Evolutionary conservation across 2,329 filamentous ascomycete species (phyloP).

Genomic region (Zasmidium citrigriseum): DNA sequence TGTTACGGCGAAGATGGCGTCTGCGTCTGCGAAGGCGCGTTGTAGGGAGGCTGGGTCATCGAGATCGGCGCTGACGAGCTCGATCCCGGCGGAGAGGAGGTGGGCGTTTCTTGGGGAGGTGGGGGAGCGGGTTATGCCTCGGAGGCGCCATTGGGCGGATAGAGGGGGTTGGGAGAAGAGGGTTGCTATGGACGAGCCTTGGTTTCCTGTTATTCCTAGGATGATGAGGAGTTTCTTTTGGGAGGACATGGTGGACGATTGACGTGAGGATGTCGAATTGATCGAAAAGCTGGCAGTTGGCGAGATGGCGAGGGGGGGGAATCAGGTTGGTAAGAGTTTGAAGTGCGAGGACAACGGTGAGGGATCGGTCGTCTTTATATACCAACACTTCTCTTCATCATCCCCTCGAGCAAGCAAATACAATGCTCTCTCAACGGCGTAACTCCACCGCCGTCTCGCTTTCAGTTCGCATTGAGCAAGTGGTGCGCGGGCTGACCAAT

Average conservation of each 20-base stretch:
- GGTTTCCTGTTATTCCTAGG: constrained; percentile 38
- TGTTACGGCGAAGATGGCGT: constrained; percentile 41
- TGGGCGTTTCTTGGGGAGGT: constrained; percentile 34
- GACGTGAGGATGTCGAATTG: not conserved
- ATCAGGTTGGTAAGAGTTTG: too few species aligned
- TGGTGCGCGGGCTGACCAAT: not conserved
- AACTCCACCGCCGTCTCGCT: not conserved
- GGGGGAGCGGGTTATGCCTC: constrained; percentile 46
- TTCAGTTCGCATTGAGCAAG: not conserved
- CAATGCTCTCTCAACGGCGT: too few species aligned
- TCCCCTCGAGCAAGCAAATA: too few species aligned
- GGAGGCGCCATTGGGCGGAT: constrained; percentile 17
- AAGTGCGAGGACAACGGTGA: too few species aligned
- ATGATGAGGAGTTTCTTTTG: constrained; percentile 37
- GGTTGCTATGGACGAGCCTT: constrained; percentile 24
- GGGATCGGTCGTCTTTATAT: too few species aligned
- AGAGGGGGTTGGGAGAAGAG: constrained; percentile 19
- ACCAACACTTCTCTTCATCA: too few species aligned
- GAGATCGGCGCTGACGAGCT: constrained; percentile 37
- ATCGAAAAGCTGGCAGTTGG: not conserved
- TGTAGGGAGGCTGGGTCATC: constrained; percentile 33
- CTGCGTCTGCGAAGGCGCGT: constrained; percentile 37
- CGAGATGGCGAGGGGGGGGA: not conserved
- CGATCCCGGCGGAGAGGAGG: constrained; percentile 33
- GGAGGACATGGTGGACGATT: constrained; percentile 3